phyloP scores from a whole-genome alignment of 2,329 filamentous ascomycete genomes.

The Neurospora sp. region DNA sequence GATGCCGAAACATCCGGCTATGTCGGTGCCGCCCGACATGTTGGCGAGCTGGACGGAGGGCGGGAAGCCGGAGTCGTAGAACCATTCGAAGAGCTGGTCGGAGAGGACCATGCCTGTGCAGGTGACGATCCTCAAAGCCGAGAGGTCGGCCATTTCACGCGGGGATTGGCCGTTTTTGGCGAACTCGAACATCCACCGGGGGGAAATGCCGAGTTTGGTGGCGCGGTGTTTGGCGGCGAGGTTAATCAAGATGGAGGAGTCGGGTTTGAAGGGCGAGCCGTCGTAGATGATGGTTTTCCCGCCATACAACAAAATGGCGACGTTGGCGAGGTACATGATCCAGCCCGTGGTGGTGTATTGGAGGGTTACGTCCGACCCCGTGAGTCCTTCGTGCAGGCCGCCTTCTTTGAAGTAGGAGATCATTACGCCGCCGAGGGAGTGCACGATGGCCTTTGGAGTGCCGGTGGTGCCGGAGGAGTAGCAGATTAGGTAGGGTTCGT shows the following conservation, averaged over 20 bases:
- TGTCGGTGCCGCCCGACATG: slow-evolving; percentile 69
- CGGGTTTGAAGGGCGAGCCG: slow-evolving; percentile 69
- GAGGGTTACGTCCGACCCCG: slow-evolving; percentile 31
- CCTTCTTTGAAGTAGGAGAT: slow-evolving; percentile 50
- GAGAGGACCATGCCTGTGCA: slow-evolving; percentile 78
- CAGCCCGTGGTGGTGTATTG: slow-evolving; percentile 65
- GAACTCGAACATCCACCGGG: slow-evolving; percentile 67
- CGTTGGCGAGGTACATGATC: slow-evolving; percentile 74
- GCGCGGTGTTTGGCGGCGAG: slow-evolving; percentile 54
- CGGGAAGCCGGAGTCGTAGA: slow-evolving; percentile 64
- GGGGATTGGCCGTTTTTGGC: slow-evolving; percentile 55
- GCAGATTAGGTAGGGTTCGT: slow-evolving; percentile 68
- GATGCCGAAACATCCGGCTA: slow-evolving; percentile 52
- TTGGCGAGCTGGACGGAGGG: slow-evolving; percentile 57
- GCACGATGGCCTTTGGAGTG: slow-evolving; percentile 76
- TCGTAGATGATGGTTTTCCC: slow-evolving; percentile 65
- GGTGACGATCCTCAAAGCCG: slow-evolving; percentile 49
- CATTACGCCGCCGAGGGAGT: slow-evolving; percentile 58
- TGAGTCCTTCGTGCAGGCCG: slow-evolving; percentile 35
- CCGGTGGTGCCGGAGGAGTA: slow-evolving; percentile 79
- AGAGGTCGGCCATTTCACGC: slow-evolving; percentile 52
- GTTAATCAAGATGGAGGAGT: slow-evolving; percentile 52
- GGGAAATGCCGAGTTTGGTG: slow-evolving; percentile 66
- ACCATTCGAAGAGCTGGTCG: slow-evolving; percentile 69
- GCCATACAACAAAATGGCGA: slow-evolving; percentile 51